Percentiles rank a stretch among this genome's conserved stretches.
These are phyloP conservation scores for bread wheat (Triticum aestivum) DNA, from an alignment of 176 grass and related monocot genomes.

Conservation along the genomic window IWGSC_CS_RefSeq_v2.1 NC_057800.1:143586769-143587268, in stretches of 20 bases:
- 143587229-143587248: too few relatives aligned
- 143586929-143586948: constrained; percentile 19
- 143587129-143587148: too few relatives aligned
- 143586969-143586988: neutral
- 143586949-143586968: constrained; percentile 7
- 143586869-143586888: neutral
- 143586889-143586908: constrained; percentile 41
- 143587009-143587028: constrained; percentile 9
- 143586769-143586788: constrained; percentile 25
- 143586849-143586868: constrained; percentile 10
- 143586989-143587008: constrained; percentile 15
- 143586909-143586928: constrained; percentile 37
- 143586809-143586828: neutral
- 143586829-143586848: neutral
- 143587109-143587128: neutral
- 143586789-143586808: constrained; percentile 31
- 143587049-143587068: neutral
- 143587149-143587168: neutral
- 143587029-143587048: neutral
- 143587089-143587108: neutral
- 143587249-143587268: too few relatives aligned
- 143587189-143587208: too few relatives aligned
- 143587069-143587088: constrained; percentile 14
- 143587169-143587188: too few relatives aligned
- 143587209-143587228: too few relatives aligned